Base-by-base conservation (phyloP, 75 land plant species). In the Sequoia sempervirens region DNA sequence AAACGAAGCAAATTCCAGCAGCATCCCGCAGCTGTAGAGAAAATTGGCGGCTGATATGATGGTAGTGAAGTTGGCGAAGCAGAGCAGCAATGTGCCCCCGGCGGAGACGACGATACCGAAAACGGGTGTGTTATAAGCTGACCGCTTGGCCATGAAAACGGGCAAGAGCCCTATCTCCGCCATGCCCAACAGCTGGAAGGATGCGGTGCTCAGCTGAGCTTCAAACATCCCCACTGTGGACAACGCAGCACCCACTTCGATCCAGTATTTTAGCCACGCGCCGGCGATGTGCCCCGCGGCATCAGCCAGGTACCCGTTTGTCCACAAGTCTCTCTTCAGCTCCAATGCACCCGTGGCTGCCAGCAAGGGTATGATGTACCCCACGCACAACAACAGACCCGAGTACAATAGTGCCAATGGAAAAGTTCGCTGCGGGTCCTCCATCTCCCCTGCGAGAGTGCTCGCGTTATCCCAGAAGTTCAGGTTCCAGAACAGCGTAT, bases 401-500 rank as follows among this genome's bases (percentile, higher is more conserved):
- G 94, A 92, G 64, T 86, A 88, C 46, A 88, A 50, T 1, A 90
- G 83, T 4, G 92, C 92, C 82, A 82, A 85, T 15, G 93, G 93
- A n/a, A 92, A 89, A 1, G 83, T 86, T 95, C 94, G 91, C 12
- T 73, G 74, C 4, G 28, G 61, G 30, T 82, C 66, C 28, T 87
- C 85, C 13, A 88, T 69, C 43, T 85, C 80, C 2, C 94, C 95
- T 43, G 95, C 93, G 52, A 96, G n/a, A 5, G 96, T 94, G 82
- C 93, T 93, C 5, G 88, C 95, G n/a, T 85, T 91, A 85, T 96
- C 98, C 96, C 95, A 96, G 80, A 87, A 96, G 82, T 96, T 94
- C 52, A 96, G 84, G 82, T 96, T 96, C 96, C 98, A 94, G 69
- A 96, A 96, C 12, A 94, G 89, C 5, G 92, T 94, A 83, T 96